Base-by-base conservation (phyloP, 805 yeast genomes). In the Kodamaea hsintzibuensis region DNA sequence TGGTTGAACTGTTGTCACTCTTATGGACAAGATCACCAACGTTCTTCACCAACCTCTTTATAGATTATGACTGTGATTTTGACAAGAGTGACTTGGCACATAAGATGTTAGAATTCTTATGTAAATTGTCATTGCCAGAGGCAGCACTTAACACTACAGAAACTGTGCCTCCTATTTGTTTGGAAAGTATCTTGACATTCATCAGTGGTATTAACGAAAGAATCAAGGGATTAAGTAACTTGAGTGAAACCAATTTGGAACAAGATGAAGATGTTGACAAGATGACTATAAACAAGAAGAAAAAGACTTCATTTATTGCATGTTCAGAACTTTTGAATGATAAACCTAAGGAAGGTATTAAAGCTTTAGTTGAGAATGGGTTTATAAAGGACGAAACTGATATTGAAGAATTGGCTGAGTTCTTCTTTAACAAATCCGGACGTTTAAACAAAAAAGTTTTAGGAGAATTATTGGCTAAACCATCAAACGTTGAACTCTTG, bases 101-200 rank as follows among this genome's bases (percentile, higher is more conserved):
- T 18, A 81, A 83, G 39, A 72, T 89, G 25, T 67, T 95, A 42
- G 87, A 87, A 46, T 82, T 87, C 46, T 76, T 95, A 51, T 84
- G 96, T 51, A 82, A 87, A 50, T 74, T 91, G 33, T 86, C 98
- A 0, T 80, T 90, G 44, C 96, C 98, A 0, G 96, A 91, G 64
- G 82, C 93, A 9, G 96, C 98, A 0, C 62, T 79, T 8, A 76
- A 80, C 61, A 86, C 96, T 0, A 89, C 97, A 0, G 89, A 88
- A 40, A 86, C 82, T 62, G 96, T 93, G 1, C 98, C 99, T 0
- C 97, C 98, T 0, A 81, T 91, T 7, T 93, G 98, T 62, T 74
- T 95, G 50, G 98, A 95, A 62, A 96, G 98, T 1, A 68, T 95
- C 2, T 74, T 93, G 18, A 80, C 89, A 1, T 84, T 88, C 53